Evolutionary conservation across 2,329 filamentous ascomycete genomes (phyloP).

Genomic region (Didymella keratinophila): DNA sequence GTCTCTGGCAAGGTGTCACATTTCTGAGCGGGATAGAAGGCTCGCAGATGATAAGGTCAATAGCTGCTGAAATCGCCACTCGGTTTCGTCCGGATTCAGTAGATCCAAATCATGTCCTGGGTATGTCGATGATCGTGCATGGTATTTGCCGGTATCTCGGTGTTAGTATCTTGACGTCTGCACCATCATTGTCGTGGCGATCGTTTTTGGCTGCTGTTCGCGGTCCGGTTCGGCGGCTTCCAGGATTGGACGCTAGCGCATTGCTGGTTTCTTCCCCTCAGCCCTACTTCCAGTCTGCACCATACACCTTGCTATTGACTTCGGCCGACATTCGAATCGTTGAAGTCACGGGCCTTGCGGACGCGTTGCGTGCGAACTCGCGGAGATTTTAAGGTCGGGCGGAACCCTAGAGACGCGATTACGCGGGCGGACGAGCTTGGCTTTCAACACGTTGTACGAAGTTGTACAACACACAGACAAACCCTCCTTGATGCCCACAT

Average conservation of each 20-base stretch:
- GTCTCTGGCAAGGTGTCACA: neutral
- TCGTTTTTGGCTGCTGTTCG: neutral
- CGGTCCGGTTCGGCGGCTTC: neutral
- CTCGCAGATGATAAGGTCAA: neutral
- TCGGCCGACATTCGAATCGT: conserved; percentile 1
- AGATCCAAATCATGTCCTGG: neutral
- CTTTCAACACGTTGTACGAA: neutral
- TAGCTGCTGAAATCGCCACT: neutral
- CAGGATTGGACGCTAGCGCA: neutral
- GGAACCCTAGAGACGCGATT: conserved; percentile 5
- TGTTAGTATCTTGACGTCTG: neutral
- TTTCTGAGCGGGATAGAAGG: neutral
- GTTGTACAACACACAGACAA: conserved; percentile 8
- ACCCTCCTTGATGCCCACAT: neutral
- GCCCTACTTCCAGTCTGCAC: neutral
- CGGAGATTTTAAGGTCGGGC: neutral
- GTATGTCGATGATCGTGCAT: neutral
- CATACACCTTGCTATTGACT: conserved; percentile 1
- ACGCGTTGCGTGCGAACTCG: conserved; percentile 3
- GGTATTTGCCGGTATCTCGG: neutral
- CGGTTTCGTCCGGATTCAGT: neutral
- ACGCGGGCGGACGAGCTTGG: conserved; percentile 1
- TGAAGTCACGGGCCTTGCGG: conserved; percentile 1
- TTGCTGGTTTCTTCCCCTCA: neutral
- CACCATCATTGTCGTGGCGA: neutral